These are phyloP conservation scores for Suhomyces choctaworum DNA, from an alignment of 1,139 yeast species.

Conservation along the genomic window DNA sequence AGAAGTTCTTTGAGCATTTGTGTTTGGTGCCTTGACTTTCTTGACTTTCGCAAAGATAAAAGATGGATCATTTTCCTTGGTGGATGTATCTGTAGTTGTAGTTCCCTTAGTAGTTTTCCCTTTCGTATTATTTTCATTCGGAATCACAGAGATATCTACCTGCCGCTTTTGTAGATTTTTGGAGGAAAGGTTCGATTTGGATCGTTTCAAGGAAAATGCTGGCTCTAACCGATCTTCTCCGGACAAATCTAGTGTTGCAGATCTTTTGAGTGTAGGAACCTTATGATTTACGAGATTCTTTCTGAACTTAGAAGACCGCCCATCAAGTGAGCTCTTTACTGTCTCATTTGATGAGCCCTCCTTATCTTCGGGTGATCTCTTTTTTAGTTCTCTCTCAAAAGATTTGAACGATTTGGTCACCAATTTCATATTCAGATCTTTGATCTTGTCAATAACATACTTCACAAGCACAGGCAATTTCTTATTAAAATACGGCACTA, in stretches of 20 bases:
- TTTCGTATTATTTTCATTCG: constrained; percentile 3
- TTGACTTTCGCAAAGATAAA: constrained; percentile 34
- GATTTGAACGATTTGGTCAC: constrained; percentile 16
- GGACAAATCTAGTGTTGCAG: constrained; percentile 14
- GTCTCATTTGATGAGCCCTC: background rate
- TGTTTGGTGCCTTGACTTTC: constrained; percentile 16
- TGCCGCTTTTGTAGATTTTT: constrained; percentile 46
- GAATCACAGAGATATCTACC: constrained; percentile 41
- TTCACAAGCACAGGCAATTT: constrained; percentile 49
- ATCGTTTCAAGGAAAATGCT: constrained; percentile 37
- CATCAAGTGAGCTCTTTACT: background rate
- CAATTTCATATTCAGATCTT: constrained; percentile 46
- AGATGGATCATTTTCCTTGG: constrained; percentile 12
- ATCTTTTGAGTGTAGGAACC: constrained; percentile 21
- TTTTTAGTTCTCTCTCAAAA: constrained; percentile 14
- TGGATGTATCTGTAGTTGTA: background rate
- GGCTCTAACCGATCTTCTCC: constrained; percentile 29
- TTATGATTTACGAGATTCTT: constrained; percentile 21
- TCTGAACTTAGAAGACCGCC: constrained; percentile 19
- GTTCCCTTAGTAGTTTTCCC: constrained; percentile 1
- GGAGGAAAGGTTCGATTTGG: constrained; percentile 46
- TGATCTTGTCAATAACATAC: constrained; percentile 49
- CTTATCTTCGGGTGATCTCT: constrained; percentile 1
- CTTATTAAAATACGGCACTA: constrained; percentile 55
- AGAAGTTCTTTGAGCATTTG: background rate